A percentile compares a stretch with the other conserved stretches of the same genome.
Conservation (phyloP, 208 protist genomes). For the Tritrichomonas foetus region DNA sequence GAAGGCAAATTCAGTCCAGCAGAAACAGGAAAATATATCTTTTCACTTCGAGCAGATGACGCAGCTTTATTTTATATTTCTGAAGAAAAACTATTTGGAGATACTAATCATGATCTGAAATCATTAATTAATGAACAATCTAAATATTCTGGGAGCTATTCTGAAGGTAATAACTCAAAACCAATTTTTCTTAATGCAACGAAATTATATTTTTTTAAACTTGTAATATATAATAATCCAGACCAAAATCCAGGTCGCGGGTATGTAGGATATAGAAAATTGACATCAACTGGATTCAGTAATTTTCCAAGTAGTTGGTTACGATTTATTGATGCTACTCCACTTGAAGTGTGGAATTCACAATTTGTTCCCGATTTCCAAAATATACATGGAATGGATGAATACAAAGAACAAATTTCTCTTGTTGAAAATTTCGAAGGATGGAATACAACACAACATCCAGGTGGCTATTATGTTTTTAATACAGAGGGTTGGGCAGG, state of each 20-base stretch:
- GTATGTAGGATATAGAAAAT: background rate
- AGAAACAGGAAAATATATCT: too few species aligned
- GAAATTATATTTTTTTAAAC: background rate
- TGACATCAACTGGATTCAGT: background rate
- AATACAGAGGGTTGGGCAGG: background rate
- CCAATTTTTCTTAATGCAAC: background rate
- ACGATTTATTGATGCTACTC: background rate
- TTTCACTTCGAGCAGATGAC: too few species aligned
- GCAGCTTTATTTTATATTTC: too few species aligned
- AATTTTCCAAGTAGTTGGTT: background rate
- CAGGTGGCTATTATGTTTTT: background rate
- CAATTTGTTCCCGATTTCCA: background rate
- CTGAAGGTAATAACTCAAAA: too few species aligned
- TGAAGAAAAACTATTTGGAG: too few species aligned
- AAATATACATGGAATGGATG: background rate
- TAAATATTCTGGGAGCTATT: too few species aligned
- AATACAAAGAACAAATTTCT: background rate
- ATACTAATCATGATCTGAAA: too few species aligned
- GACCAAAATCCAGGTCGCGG: background rate
- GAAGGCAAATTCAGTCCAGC: background rate
- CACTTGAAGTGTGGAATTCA: background rate
- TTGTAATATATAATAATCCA: background rate
- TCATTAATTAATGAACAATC: too few species aligned
- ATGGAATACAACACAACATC: background rate
- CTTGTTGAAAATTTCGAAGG: background rate